A percentile compares a stretch with the other conserved stretches of the same genome.
Evolutionary conservation across 257 asterid species (phyloP).

Genomic region (Solanum lycopersicoides): DNA sequence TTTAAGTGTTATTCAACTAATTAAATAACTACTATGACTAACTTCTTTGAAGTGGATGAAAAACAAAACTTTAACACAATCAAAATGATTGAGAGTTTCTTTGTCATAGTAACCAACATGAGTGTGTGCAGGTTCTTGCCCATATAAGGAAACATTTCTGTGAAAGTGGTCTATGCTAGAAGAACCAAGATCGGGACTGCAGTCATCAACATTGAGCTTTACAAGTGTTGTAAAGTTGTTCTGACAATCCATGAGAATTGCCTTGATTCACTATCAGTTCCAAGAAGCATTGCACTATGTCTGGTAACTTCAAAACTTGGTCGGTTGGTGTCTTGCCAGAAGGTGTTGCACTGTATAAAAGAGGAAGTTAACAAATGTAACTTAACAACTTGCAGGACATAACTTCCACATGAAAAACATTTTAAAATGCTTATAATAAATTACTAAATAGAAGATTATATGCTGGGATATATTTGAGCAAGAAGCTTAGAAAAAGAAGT

Average conservation of each 20-base stretch:
- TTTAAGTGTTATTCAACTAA: not conserved
- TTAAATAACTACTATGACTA: not conserved
- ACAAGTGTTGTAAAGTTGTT: slow-evolving; percentile 54
- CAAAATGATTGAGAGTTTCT: slow-evolving; percentile 32
- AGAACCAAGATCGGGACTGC: slow-evolving; percentile 70
- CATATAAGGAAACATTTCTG: slow-evolving; percentile 57
- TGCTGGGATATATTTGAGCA: not conserved
- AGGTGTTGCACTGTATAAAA: slow-evolving; percentile 19
- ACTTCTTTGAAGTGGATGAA: not conserved
- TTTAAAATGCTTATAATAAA: not conserved
- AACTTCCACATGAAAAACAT: not conserved
- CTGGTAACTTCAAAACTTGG: slow-evolving; percentile 90
- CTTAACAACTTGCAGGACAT: not conserved
- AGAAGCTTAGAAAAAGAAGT: not conserved
- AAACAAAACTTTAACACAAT: not conserved
- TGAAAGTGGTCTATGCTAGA: slow-evolving; percentile 48
- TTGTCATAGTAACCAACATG: slow-evolving; percentile 55
- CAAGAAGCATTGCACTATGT: slow-evolving; percentile 49
- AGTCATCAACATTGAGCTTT: slow-evolving; percentile 38
- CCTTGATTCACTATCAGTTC: slow-evolving; percentile 46
- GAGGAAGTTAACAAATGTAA: not conserved
- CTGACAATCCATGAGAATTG: slow-evolving; percentile 47
- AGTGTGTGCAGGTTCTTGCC: slow-evolving; percentile 82
- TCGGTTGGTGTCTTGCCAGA: slow-evolving; percentile 52
- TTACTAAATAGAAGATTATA: not conserved